Base-by-base conservation (phyloP, 2,329 filamentous ascomycete genomes). In the Scortechinia acanthostroma region DNA sequence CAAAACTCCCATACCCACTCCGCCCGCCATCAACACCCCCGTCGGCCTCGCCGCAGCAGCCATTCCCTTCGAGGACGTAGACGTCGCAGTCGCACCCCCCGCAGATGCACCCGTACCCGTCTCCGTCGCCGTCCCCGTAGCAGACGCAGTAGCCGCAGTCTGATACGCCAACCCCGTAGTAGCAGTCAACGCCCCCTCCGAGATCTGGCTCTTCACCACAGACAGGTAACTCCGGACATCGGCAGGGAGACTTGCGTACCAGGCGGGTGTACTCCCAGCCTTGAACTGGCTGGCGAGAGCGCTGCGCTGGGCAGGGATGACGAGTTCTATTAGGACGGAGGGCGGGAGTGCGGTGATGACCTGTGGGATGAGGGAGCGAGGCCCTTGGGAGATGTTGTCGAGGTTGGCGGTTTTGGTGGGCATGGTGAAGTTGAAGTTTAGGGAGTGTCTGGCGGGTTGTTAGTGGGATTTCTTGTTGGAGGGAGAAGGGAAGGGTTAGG, bases 201-300 rank as follows among this genome's bases (percentile, higher is more conserved):
- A 44, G 5, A 62, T 54, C 47, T 61, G 55, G 4, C 50, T 52
- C 44, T 54, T 56, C 20, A 63, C 59, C 5, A 53, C 54, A 1
- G 17, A 6, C 35, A 40, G 14, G 17, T 40, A 40, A 13, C 6
- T 19, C 17, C 20, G 14, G 35, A 40, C 35, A 6, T 40, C 10
- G 10, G 35, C 20, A 6, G 35, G 35, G 35, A 40, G 35, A 6
- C 6, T 13, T 6, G 6, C 10, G 17, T 40, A 40, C 35, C 35
- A 40, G 6, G 35, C 17, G 10, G 35, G 35, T 6, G 35, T 40
- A 6, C 10, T 10, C 13, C 35, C 35, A 19, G 35, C 35, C 6
- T 19, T 10, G 35, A 40, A 15, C 17, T 40, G 10, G 17, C 13
- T 15, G 10, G 10, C 35, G 10, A 40, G 35, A 6, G 17, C 35